Conservation (phyloP, 106 monocot species). For the Dioscorea alata region DNA sequence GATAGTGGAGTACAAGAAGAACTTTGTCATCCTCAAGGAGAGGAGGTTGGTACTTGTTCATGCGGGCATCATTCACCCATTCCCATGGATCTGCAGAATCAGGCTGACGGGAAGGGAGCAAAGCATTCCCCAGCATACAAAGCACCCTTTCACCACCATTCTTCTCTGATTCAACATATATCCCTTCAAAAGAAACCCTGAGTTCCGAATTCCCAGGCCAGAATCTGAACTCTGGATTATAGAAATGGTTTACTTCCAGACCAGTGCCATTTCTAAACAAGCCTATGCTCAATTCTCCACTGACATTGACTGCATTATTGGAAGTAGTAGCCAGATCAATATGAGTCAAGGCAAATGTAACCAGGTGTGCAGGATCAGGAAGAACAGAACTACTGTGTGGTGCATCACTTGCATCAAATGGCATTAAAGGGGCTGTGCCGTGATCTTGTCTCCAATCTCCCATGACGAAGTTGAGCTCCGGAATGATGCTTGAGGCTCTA, state of each 20-base stretch:
- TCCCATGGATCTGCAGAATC: constrained; percentile 23
- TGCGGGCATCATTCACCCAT: constrained; percentile 18
- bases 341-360: constrained; percentile 34
- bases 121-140: constrained; percentile 50
- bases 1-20: constrained; percentile 39
- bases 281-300: constrained; percentile 33
- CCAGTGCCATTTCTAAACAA: constrained; percentile 29
- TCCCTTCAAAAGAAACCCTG: constrained; percentile 43
- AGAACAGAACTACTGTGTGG: neutral
- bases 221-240: constrained; percentile 27
- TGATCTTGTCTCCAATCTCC: constrained; percentile 54
- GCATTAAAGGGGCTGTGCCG: constrained; percentile 41
- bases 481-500: constrained; percentile 8
- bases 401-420: constrained; percentile 34
- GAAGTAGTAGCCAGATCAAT: constrained; percentile 17
- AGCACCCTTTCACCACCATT: constrained; percentile 47
- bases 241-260: constrained; percentile 4
- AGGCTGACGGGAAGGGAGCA: constrained; percentile 29
- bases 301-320: constrained; percentile 35
- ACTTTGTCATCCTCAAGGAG: constrained; percentile 39
- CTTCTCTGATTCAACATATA: constrained; percentile 39
- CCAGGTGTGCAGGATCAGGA: constrained; percentile 21
- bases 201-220: constrained; percentile 44
- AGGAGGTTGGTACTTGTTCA: constrained; percentile 2
- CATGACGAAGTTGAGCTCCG: constrained; percentile 39